phyloP scores from a whole-genome alignment of 2,329 filamentous ascomycete genomes.

The Pseudogymnoascus sp. region DNA sequence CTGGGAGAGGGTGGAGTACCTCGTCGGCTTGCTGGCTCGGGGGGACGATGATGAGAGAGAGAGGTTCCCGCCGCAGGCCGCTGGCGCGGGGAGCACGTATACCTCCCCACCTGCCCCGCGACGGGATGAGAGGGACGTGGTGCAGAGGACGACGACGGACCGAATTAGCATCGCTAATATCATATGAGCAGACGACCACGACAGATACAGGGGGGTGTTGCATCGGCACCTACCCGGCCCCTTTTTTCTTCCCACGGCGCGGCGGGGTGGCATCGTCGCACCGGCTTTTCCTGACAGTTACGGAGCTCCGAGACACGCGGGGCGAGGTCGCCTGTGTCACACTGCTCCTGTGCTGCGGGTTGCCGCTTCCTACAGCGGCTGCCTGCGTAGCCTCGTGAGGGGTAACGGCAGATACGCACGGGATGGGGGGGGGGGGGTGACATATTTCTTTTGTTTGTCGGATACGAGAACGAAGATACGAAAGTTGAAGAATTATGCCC shows the following conservation, averaged over 20 bases:
- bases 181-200: constrained; percentile 21
- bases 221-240: neutral
- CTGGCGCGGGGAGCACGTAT: neutral
- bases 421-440: neutral
- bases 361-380: neutral
- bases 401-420: neutral
- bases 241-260: neutral
- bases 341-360: neutral
- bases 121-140: neutral
- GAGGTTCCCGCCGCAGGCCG: neutral
- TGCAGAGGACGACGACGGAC: constrained; percentile 15
- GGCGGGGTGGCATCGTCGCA: neutral
- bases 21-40: constrained; percentile 47
- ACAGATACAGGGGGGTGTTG: neutral
- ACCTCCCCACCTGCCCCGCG: neutral
- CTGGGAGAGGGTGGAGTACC: constrained; percentile 66
- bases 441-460: neutral
- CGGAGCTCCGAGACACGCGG: neutral
- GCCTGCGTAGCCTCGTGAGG: neutral
- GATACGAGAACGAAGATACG: neutral
- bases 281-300: neutral
- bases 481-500: neutral
- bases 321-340: neutral
- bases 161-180: constrained; percentile 37
- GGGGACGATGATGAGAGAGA: constrained; percentile 22